Conservation (phyloP, 306 rosid genomes). For the Ormosia semicastrata region DNA sequence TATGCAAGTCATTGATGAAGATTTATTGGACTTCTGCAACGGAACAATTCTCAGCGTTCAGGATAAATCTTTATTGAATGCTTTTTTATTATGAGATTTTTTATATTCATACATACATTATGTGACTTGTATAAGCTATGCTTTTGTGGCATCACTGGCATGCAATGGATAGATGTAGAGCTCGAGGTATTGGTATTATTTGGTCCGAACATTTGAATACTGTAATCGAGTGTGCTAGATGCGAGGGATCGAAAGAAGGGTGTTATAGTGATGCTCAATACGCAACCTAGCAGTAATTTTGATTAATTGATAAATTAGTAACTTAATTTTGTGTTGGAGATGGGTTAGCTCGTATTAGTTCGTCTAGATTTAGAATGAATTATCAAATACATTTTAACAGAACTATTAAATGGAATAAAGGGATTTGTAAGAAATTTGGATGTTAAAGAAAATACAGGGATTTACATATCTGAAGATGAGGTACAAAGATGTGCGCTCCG, state of each 20-base stretch:
- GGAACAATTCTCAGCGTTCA: not conserved
- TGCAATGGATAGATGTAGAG: not conserved
- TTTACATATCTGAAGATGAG: not conserved
- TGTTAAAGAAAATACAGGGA: not conserved
- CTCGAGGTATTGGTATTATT: not conserved
- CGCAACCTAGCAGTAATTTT: not conserved
- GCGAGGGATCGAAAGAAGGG: not conserved
- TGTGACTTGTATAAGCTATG: not conserved
- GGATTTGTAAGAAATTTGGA: not conserved
- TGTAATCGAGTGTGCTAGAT: not conserved
- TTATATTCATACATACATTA: not conserved
- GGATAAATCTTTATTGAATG: not conserved
- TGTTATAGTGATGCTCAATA: not conserved
- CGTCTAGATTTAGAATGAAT: not conserved
- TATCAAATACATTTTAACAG: not conserved
- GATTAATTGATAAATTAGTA: too few relatives aligned
- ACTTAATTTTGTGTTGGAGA: too few relatives aligned
- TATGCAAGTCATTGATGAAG: conserved; percentile 8
- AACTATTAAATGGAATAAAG: not conserved
- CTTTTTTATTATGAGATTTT: not conserved
- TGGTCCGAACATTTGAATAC: not conserved
- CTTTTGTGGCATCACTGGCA: too few relatives aligned
- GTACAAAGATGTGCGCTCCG: not conserved
- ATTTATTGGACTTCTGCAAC: not conserved
- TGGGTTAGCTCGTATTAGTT: too few relatives aligned